phyloP scores from a whole-genome alignment of 2,329 filamentous ascomycete species.

The Trichoderma brevicompactum region DNA sequence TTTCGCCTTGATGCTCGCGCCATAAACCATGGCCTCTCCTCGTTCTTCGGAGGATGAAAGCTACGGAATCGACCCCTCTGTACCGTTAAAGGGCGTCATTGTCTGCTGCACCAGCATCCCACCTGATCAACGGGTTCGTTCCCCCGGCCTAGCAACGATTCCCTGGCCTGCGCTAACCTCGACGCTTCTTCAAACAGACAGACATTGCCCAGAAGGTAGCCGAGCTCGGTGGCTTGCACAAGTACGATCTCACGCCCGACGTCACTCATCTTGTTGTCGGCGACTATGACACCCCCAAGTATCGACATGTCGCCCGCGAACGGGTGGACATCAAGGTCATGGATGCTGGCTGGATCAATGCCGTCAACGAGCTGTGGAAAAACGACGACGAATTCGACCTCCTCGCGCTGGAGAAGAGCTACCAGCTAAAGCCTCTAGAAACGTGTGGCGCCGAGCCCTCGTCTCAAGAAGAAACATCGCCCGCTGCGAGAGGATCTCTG shows the following conservation, averaged over 20 bases:
- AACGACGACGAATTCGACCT: conserved; percentile 78
- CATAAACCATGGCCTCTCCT: conserved; percentile 38
- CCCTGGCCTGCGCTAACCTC: not conserved
- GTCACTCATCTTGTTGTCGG: conserved; percentile 94
- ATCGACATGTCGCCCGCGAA: conserved; percentile 90
- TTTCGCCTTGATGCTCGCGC: not conserved
- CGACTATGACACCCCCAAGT: conserved; percentile 87
- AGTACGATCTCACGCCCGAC: conserved; percentile 91
- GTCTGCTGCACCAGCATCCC: conserved; percentile 88
- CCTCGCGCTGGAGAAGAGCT: conserved; percentile 66
- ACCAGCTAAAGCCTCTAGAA: conserved; percentile 68
- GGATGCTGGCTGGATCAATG: conserved; percentile 81
- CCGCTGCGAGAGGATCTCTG: conserved; percentile 47
- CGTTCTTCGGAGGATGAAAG: conserved; percentile 36
- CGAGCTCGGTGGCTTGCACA: conserved; percentile 86
- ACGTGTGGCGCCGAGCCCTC: conserved; percentile 50
- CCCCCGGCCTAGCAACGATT: conserved; percentile 1
- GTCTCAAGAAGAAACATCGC: conserved; percentile 31
- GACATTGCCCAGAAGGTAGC: conserved; percentile 66
- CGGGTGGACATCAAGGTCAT: conserved; percentile 85
- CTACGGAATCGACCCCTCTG: conserved; percentile 57
- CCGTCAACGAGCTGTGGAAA: conserved; percentile 79
- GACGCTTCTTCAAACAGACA: conserved; percentile 46
- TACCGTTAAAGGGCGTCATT: conserved; percentile 71
- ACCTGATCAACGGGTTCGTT: conserved; percentile 74